Percentiles rank a stretch among this genome's conserved stretches.
These are phyloP conservation scores for Exophiala sideris DNA, from an alignment of 2,329 filamentous ascomycete species.

Conservation along the genomic window DNA sequence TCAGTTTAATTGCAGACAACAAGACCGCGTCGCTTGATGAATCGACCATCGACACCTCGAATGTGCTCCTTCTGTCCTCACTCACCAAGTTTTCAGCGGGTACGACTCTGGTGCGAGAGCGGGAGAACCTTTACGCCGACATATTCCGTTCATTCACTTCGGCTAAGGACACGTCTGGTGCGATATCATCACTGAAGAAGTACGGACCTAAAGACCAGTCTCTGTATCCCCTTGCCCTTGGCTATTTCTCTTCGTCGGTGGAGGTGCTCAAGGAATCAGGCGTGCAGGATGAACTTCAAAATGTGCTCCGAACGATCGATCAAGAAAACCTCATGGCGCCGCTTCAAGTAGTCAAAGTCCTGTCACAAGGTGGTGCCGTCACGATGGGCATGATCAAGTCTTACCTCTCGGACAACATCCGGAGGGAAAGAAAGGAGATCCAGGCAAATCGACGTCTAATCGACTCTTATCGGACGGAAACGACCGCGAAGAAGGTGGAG, in stretches of 20 bases:
- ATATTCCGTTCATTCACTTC: slow-evolving; percentile 96
- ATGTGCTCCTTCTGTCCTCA: slow-evolving; percentile 87
- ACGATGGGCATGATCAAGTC: slow-evolving; percentile 97
- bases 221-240: slow-evolving; percentile 84
- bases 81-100: slow-evolving; percentile 86
- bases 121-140: slow-evolving; percentile 85
- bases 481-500: slow-evolving; percentile 72
- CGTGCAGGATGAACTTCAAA: slow-evolving; percentile 67
- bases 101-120: slow-evolving; percentile 87
- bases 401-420: slow-evolving; percentile 85
- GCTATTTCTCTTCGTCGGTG: slow-evolving; percentile 86
- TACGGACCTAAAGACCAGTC: slow-evolving; percentile 90
- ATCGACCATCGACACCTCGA: slow-evolving; percentile 82
- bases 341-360: slow-evolving; percentile 90
- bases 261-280: slow-evolving; percentile 81
- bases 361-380: slow-evolving; percentile 74
- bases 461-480: slow-evolving; percentile 78
- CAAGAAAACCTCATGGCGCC: slow-evolving; percentile 90
- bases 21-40: slow-evolving; percentile 36
- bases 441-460: slow-evolving; percentile 77
- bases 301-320: slow-evolving; percentile 80
- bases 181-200: slow-evolving; percentile 83
- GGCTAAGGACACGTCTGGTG: slow-evolving; percentile 84
- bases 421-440: slow-evolving; percentile 83
- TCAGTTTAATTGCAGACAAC: slow-evolving; percentile 75